These are phyloP conservation scores for Dictyostelium firmibasis DNA, from an alignment of 78 protist genomes.

Conservation along the genomic window DNA sequence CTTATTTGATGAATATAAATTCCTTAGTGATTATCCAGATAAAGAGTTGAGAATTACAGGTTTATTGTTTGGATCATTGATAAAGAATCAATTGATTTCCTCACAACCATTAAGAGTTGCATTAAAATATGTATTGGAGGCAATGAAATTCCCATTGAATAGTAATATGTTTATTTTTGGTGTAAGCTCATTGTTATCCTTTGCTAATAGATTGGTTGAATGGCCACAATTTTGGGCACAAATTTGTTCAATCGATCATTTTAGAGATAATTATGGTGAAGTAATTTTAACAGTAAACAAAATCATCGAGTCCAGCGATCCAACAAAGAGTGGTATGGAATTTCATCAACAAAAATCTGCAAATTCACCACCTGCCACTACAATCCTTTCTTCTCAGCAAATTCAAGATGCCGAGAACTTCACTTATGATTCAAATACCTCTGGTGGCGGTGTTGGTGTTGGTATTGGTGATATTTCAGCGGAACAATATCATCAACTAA, in stretches of 20 bases:
- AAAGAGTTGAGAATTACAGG: conserved; percentile 93
- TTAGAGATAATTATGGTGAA: conserved; percentile 42
- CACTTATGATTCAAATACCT: conserved; percentile 23
- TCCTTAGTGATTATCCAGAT: conserved; percentile 93
- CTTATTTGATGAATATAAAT: conserved; percentile 96
- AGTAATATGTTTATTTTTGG: conserved; percentile 92
- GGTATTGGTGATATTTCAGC: background rate
- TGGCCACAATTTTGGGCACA: conserved; percentile 95
- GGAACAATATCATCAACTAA: background rate
- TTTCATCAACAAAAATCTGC: conserved; percentile 1
- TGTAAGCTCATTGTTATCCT: conserved; percentile 87
- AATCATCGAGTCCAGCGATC: conserved; percentile 10
- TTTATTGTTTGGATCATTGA: conserved; percentile 92
- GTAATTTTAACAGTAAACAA: conserved; percentile 18
- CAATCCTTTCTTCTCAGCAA: conserved; percentile 7
- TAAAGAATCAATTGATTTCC: conserved; percentile 89
- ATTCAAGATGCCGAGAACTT: conserved; percentile 46
- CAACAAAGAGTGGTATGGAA: background rate
- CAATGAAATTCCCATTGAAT: conserved; percentile 63
- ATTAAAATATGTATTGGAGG: conserved; percentile 90
- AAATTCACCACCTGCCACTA: conserved; percentile 25
- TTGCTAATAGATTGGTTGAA: conserved; percentile 88
- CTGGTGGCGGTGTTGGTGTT: background rate
- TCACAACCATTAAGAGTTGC: conserved; percentile 79
- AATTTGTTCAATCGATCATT: conserved; percentile 68